Evolutionary conservation across 768 basidiomycete genomes (phyloP), one percentile per base, ranked within the genome.

Genomic region (Phylloporus arenicola): DNA sequence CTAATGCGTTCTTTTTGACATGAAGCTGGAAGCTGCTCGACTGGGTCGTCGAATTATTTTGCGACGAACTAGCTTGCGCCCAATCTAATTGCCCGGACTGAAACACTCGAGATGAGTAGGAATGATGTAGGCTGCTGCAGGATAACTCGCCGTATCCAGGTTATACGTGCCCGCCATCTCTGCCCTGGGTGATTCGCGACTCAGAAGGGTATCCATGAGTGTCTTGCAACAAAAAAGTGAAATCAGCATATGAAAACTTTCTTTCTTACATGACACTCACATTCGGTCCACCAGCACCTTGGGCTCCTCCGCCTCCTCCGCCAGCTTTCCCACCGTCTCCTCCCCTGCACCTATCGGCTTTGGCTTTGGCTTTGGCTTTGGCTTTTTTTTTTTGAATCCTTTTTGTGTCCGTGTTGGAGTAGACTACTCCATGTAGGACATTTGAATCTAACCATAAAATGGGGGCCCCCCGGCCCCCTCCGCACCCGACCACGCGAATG

Each of bases 231-330:
- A 19, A 16, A 6, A 25, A 6, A 12, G n/a, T 30, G n/a, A 47
- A 25, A 11, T 38, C 35, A 19, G 35, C 19, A 12, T 27, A 20
- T 7, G 13, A 3, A 47, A 29, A 29, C 1, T 8, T 24, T 4
- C 6, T 29, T 37, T 17, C 25, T 19, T 38, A 1, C 8, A 33
- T 2, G 13, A 38, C 5, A 50, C 75, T 59, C 47, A 78, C 77
- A 47, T 78, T 78, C 4, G 75, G 31, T 66, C 60, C 31, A 64
- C 40, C 11, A 58, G 22, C 22, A 51, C 45, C 39, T 60, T 64
- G 45, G 78, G 62, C 53, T 73, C 69, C 53, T 75, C 65, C 24
- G 75, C 76, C 53, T 77, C 72, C 14, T 68, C 53, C 31, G 75
- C 64, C 24, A 78, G 55, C 42, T 66, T 63, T 39, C 55, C 53